phyloP scores from a whole-genome alignment of 2,329 filamentous ascomycete species.

The Drechslerella dactyloides region DNA sequence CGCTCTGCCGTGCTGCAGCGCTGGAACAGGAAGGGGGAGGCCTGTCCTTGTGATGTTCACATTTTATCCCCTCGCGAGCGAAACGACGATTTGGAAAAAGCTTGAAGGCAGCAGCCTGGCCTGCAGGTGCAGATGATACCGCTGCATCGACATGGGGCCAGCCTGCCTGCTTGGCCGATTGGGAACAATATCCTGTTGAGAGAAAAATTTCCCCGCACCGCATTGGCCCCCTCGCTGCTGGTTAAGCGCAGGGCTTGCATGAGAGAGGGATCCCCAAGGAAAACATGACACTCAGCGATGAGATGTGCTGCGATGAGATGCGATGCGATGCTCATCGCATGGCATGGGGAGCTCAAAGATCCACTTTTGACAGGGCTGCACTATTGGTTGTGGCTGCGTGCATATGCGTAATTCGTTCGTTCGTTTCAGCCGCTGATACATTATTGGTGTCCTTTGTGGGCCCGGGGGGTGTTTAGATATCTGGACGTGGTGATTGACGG shows the following conservation, averaged over 20 bases:
- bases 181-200: not conserved
- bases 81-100: not conserved
- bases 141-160: not conserved
- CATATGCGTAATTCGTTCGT: not conserved
- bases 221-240: slow-evolving; percentile 31
- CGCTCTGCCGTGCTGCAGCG: slow-evolving; percentile 2
- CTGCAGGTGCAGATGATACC: not conserved
- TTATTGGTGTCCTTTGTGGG: too few relatives aligned
- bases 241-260: slow-evolving; percentile 51
- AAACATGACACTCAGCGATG: not conserved
- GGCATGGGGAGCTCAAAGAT: slow-evolving; percentile 12
- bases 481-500: slow-evolving; percentile 89
- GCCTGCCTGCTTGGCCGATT: not conserved
- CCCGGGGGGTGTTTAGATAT: slow-evolving; percentile 55
- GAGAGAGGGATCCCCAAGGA: not conserved
- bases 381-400: slow-evolving; percentile 23
- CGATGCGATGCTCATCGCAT: slow-evolving; percentile 51
- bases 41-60: not conserved
- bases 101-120: not conserved
- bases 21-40: not conserved
- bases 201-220: slow-evolving; percentile 31
- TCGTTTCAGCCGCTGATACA: slow-evolving; percentile 35
- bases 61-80: not conserved
- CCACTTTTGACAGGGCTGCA: slow-evolving; percentile 27
- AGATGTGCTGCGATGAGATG: slow-evolving; percentile 40